Base-by-base conservation (phyloP, 768 basidiomycete genomes). In the Coprinellus micaceus region DNA sequence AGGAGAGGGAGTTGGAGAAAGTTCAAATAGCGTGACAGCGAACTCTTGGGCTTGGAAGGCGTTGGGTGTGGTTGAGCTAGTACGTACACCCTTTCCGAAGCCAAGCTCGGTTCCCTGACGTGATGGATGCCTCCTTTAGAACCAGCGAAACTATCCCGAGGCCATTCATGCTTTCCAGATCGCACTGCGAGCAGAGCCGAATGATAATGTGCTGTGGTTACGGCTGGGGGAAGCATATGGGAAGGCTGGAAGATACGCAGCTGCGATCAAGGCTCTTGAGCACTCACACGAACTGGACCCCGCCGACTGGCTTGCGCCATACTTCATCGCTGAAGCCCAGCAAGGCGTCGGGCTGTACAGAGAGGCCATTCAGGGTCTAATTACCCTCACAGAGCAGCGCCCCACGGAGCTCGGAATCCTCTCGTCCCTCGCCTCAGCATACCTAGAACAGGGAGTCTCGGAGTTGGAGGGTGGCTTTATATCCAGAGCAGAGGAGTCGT, bases 1-100 rank as follows among this genome's bases (percentile, higher is more conserved):
- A 22, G 86, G 78, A 60, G 71, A 63, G 52, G 66, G 64, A 11
- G 66, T 65, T 25, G 53, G 65, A 4, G 74, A 71, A 22, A 71
- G 70, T 2, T 73, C 76, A 47, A 75, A 82, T 61, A 86, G 86
- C 66, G 75, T 84, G 41, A 88, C 91, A 0, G 84, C 83, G 36
- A 94, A 96, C 63, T 82, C 88, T 7, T 99, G 97, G 97, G 97
- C 97, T 2, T 99, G 96, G 95, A 98, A 97, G 71, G 95, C 94
- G 21, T 72, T 93, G 33, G 97, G 94, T 1, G 83, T 92, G 0
- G 94, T 94, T 1, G 94, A 95, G 68, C 73, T 95, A 72, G 96
- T 94, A 64, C 69, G 88, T 74, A 21, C 21, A 15, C 47, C 30
- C 47, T 52, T 62, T 51, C 58, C 43, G 36, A n/a, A n/a, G n/a